Evolutionary conservation across 2,329 filamentous ascomycete genomes (phyloP).

Genomic region (Eutypa lata): DNA sequence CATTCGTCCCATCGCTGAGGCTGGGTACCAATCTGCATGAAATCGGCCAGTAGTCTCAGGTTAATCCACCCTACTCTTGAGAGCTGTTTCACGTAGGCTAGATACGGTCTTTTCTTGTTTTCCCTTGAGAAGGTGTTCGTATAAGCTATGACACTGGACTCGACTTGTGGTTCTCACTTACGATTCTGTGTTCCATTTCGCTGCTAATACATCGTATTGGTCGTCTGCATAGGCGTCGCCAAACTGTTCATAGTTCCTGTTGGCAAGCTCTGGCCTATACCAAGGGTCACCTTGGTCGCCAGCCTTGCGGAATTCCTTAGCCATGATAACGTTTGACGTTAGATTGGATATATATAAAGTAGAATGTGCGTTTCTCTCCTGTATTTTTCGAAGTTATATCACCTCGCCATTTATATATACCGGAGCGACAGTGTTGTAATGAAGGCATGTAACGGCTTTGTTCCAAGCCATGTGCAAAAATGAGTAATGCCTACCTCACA

Average conservation of each 20-base stretch:
- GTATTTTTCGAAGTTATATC: no score
- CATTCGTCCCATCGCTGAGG: constrained; percentile 12
- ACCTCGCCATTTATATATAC: no score
- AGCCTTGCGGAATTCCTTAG: no score
- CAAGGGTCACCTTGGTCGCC: neutral
- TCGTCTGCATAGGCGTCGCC: neutral
- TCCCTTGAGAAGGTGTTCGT: neutral
- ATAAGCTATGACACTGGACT: neutral
- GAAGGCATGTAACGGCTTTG: neutral
- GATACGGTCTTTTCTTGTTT: no score
- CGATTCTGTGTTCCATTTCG: neutral
- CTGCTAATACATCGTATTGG: neutral
- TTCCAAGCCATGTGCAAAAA: neutral
- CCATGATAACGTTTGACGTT: no score
- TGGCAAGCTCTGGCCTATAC: neutral
- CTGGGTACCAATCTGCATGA: constrained; percentile 17
- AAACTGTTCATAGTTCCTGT: neutral
- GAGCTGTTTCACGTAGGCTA: constrained; percentile 3
- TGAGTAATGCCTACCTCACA: neutral
- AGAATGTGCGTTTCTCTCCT: no score
- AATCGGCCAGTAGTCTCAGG: constrained; percentile 12
- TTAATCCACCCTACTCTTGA: constrained; percentile 12
- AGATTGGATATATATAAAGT: no score
- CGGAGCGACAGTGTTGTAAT: neutral
- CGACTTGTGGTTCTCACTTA: neutral